Base-by-base conservation (phyloP, 768 basidiomycete species). In the Lactifluus piperatus region DNA sequence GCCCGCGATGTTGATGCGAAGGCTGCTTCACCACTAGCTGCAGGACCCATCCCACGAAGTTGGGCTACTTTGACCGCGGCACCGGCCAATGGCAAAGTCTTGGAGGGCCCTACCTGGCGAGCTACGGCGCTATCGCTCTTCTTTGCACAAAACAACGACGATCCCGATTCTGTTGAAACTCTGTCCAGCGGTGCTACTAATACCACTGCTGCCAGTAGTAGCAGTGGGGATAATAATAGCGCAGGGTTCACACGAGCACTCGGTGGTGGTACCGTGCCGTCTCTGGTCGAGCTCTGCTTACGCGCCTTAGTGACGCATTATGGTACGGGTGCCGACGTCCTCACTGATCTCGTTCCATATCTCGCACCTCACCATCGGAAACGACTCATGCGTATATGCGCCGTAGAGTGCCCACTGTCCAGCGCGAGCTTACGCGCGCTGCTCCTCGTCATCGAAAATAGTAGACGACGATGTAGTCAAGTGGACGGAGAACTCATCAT, bases 401-500 rank as follows among this genome's bases (percentile, higher is more conserved):
- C 85, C 26, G 69, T 87, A 13, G 76, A 82, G 54, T 68, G 71
- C 1, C 88, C 88, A 2, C 70, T 89, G 20, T 71, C 76, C 5
- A 74, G 69, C 53, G 66, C 71, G 22, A 78, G 79, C 56, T 73
- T 89, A 20, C 76, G 76, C 52, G 73, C 77, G 8, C 67, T 88
- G 5, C 77, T 79, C 43, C 43, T 44, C 11, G n/a, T 22, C 9
- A 22, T 5, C 22, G 43, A 24, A 4, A 11, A 22, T 20, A 10
- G 5, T 5, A 3, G 11, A 9, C 5, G 43, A 22, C 10, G 14
- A 5, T 44, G 79, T 1, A 81, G 85, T 65, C 58, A 55, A 8
- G 75, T 77, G 3, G 79, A 81, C 52, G 82, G 85, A 0, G 88
- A 90, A 59, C 71, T 88, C 11, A 68, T 89, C 37, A 68, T 91